A percentile compares a stretch with the other conserved stretches of the same genome.
Conservation (phyloP, 257 asterid genomes). For the Nicotiana noctiflora region DNA sequence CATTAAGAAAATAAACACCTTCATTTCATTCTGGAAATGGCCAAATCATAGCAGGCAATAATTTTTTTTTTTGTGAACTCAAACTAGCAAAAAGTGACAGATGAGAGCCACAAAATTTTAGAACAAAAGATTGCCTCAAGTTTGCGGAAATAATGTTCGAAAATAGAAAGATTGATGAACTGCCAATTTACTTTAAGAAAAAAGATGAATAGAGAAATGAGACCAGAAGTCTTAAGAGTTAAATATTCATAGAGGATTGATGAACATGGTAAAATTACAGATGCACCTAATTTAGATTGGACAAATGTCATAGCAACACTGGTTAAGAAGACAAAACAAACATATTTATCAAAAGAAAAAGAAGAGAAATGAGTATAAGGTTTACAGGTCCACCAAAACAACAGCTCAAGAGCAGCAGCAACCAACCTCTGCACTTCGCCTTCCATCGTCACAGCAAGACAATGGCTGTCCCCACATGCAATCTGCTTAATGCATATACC, state of each 20-base stretch:
- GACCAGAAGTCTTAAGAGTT: background rate
- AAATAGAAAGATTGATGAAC: background rate
- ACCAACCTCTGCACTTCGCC: constrained; percentile 92
- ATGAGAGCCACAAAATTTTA: background rate
- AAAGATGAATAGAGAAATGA: background rate
- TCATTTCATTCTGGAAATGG: background rate
- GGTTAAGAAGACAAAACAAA: background rate
- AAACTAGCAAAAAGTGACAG: background rate
- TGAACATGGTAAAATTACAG: background rate
- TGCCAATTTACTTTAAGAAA: background rate
- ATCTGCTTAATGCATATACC: constrained; percentile 77
- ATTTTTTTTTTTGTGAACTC: background rate
- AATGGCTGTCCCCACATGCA: constrained; percentile 99
- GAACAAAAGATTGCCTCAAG: background rate
- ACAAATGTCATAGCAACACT: constrained; percentile 1
- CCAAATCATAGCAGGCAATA: background rate
- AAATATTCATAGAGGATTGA: background rate
- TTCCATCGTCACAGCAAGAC: constrained; percentile 96
- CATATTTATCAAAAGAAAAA: background rate
- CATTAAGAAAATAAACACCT: background rate
- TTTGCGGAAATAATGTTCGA: background rate
- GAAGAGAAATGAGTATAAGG: background rate
- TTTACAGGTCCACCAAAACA: constrained; percentile 2
- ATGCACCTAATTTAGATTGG: background rate
- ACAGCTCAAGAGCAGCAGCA: background rate